Evolutionary conservation across 257 asterid genomes (phyloP).

Genomic region (Plantago ovata): DNA sequence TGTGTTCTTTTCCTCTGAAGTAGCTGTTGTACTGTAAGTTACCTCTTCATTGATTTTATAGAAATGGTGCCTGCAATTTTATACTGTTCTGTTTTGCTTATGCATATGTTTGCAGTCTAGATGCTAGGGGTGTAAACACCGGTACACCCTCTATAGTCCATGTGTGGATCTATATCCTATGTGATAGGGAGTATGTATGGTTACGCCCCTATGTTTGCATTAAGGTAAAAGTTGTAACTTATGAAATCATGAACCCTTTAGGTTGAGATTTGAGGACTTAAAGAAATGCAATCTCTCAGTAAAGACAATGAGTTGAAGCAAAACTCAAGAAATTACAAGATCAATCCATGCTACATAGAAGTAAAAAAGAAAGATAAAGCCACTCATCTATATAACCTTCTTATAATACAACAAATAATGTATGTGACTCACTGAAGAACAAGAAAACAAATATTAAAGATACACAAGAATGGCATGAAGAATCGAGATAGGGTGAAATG

Average conservation of each 20-base stretch:
- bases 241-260: too few relatives aligned
- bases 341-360: not conserved
- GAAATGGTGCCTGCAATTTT: not conserved
- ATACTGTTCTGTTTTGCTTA: not conserved
- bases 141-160: too few relatives aligned
- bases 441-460: slow-evolving; percentile 4
- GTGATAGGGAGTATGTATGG: too few relatives aligned
- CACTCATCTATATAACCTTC: not conserved
- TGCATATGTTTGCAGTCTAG: too few relatives aligned
- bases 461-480: not conserved
- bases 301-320: not conserved
- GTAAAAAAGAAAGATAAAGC: not conserved
- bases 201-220: too few relatives aligned
- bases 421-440: not conserved
- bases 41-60: not conserved
- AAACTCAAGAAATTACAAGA: not conserved
- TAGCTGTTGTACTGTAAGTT: slow-evolving; percentile 9
- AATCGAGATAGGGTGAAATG: not conserved
- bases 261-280: too few relatives aligned
- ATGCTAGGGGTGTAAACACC: too few relatives aligned
- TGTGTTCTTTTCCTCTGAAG: slow-evolving; percentile 11
- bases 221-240: too few relatives aligned
- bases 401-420: slow-evolving; percentile 2
- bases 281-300: too few relatives aligned
- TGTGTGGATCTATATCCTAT: too few relatives aligned